Percentiles rank a stretch among this genome's conserved stretches.
Conservation (phyloP, 2,329 filamentous ascomycete genomes). For the Trichoderma endophyticum region DNA sequence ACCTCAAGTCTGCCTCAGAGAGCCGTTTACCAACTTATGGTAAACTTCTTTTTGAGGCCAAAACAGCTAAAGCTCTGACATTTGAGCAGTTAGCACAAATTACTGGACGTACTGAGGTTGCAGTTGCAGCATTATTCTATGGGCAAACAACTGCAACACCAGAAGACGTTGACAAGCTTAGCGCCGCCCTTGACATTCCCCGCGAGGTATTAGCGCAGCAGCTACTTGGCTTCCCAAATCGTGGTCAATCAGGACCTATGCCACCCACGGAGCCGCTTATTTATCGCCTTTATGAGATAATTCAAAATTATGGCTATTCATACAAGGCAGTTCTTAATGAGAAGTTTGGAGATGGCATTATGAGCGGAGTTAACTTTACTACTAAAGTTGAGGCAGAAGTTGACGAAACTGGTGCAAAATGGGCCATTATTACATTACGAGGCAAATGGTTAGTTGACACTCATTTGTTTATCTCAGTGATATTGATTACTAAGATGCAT, state of each 20-base stretch:
- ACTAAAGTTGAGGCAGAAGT: background rate
- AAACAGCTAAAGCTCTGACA: background rate
- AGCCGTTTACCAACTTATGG: background rate
- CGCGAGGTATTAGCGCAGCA: background rate
- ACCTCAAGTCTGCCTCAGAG: background rate
- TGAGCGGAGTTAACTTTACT: background rate
- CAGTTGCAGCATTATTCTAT: background rate
- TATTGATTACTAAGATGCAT: background rate
- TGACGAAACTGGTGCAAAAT: background rate
- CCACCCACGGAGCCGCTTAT: background rate
- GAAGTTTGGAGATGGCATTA: background rate
- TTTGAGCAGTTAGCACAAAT: background rate
- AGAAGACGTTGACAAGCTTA: background rate
- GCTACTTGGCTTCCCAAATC: background rate
- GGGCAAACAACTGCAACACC: background rate
- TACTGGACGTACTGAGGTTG: background rate
- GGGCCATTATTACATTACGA: background rate
- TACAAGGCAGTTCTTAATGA: conserved; percentile 2
- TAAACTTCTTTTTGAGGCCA: background rate
- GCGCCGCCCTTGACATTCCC: background rate
- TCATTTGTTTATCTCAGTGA: background rate
- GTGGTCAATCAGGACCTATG: background rate
- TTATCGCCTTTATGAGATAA: background rate
- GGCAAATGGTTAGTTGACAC: background rate
- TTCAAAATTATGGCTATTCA: background rate